These are phyloP conservation scores for Saturnispora halmiae DNA, from an alignment of 805 yeast genomes.

Conservation along the genomic window DNA sequence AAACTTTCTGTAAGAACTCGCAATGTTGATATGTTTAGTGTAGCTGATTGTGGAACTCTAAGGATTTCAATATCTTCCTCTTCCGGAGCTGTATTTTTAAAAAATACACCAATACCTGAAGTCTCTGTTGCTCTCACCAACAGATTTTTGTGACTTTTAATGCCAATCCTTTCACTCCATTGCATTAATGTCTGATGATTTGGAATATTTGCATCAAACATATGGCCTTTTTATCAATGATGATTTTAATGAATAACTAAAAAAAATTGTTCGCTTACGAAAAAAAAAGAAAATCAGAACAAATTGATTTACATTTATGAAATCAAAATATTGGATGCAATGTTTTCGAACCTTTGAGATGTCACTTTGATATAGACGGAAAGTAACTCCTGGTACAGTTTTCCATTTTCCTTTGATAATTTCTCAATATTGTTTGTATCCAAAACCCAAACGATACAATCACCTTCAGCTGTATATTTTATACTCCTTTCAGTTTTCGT, in stretches of 20 bases:
- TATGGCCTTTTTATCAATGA: no score
- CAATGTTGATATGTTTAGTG: conserved; percentile 29
- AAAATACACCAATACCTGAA: conserved; percentile 32
- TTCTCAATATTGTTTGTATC: conserved; percentile 36
- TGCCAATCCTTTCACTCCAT: conserved; percentile 13
- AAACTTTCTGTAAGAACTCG: conserved; percentile 12
- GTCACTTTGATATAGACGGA: conserved; percentile 52
- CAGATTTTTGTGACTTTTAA: conserved; percentile 13
- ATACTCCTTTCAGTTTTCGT: conserved; percentile 32
- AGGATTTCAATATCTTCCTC: conserved; percentile 28
- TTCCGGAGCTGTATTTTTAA: conserved; percentile 5
- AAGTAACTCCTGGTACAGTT: conserved; percentile 54
- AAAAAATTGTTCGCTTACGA: no score
- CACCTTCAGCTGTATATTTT: conserved; percentile 36
- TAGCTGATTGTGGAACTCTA: conserved; percentile 29
- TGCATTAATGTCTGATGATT: neutral
- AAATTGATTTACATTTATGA: no score
- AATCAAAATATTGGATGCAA: conserved; percentile 68
- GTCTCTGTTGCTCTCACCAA: conserved; percentile 12
- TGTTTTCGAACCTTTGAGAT: conserved; percentile 62
- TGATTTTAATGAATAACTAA: no score
- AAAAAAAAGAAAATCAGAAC: no score
- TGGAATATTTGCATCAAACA: conserved; percentile 6
- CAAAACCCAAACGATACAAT: conserved; percentile 62
- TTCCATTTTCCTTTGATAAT: conserved; percentile 41